A percentile compares a stretch with the other conserved stretches of the same genome.
Evolutionary conservation across 139 green algal genomes (phyloP).

Genomic region (Chlamydomonas schloesseri): DNA sequence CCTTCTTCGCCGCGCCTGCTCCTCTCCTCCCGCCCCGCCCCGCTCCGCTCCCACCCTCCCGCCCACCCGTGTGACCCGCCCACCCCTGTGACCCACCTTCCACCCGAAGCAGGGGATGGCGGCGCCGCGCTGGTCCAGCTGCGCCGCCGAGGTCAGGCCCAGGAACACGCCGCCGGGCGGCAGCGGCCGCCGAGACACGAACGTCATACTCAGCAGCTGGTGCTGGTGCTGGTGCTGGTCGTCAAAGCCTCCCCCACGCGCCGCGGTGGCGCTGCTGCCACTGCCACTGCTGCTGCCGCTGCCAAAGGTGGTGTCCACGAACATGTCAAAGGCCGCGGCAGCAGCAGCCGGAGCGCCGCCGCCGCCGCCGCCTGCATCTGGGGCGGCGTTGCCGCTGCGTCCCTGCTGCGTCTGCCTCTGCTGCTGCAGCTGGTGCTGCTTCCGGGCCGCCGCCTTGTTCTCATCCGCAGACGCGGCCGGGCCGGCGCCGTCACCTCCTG

Average conservation of each 20-base stretch:
- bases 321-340: conserved; percentile 12
- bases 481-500: neutral
- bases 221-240: no score
- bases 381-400: neutral
- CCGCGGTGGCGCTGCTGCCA: no score
- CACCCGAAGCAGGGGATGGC: conserved; percentile 42
- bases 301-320: conserved; percentile 28
- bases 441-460: no score
- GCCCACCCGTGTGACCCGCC: no score
- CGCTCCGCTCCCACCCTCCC: no score
- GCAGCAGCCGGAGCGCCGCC: neutral
- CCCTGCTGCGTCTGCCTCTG: no score
- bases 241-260: no score
- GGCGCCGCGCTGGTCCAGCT: conserved; percentile 21
- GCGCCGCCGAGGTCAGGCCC: conserved; percentile 11
- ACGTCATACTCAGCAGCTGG: conserved; percentile 4
- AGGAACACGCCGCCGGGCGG: conserved; percentile 24
- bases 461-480: neutral
- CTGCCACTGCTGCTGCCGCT: neutral
- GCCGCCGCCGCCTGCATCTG: neutral
- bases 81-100: no score
- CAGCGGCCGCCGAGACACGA: conserved; percentile 22
- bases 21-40: no score
- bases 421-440: no score
- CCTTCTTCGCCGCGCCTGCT: no score